Evolutionary conservation across 1,139 yeast genomes (phyloP), one percentile per base, ranked within the genome.

Genomic region (Geotrichum europaeum): DNA sequence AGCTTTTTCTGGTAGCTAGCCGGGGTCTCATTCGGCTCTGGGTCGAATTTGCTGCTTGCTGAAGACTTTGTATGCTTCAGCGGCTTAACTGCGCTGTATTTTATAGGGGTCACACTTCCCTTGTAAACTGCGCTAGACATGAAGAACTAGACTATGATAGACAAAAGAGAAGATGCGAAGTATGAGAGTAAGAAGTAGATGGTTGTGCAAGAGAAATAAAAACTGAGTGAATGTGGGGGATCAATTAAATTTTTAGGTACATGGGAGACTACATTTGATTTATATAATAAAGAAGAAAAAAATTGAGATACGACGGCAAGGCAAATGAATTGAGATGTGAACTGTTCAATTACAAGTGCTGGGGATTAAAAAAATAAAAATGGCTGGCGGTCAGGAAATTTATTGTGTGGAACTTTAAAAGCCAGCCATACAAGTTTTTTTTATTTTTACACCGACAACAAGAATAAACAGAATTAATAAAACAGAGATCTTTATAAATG

Each of bases 371-470:
- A 24, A 32, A 53, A 24, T 15, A 18, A 43, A 53, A 53, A 53
- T 53, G 56, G 56, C 56, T 40, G 56, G 49, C 20, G 51, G 51
- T 20, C 28, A 30, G 34, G 24, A 25, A 30, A 49, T 25, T 10
- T 49, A 13, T 47, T 25, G 32, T 49, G 32, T 30, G 28, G 51
- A 49, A 49, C 43, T 36, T 15, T 12, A 15, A 36, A 36, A 36
- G 43, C 43, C 43, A 36, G 43, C 43, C 43, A 36, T 36, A 36
- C 43, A 36, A 36, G 43, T 36, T 36, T 36, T 36, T 13, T 24
- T 24, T 24, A 1, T 24, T 24, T 24, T 24, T 24, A 36, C 18
- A 36, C 13, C 43, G 5, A 36, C 43, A 15, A 36, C 43, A 36
- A 36, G 18, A 36, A 36, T 5, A 13, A 36, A 15, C 6, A 36